Base-by-base conservation (phyloP, 805 yeast species). In the Torulaspora delbrueckii region DNA sequence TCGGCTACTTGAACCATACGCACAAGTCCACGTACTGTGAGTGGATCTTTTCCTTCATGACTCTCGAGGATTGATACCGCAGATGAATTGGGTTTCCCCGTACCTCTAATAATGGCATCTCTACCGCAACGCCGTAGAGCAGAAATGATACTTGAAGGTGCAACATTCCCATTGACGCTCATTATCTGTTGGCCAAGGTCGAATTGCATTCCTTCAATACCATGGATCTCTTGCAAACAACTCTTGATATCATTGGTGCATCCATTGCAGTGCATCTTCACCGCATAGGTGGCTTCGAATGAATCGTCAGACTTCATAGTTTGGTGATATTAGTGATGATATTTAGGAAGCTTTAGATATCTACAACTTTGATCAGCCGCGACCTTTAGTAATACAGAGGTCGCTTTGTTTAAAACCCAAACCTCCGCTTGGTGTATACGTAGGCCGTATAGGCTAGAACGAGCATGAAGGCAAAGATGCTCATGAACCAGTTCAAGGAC, bases 71-170 rank as follows among this genome's bases (percentile, higher is more conserved):
- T 90, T 53, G 93, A 81, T 26, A 90, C 98, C 0, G 96, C 96
- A 0, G 97, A 96, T 14, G 86, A 76, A 62, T 90, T 83, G 13
- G 95, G 83, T 46, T 72, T 75, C 3, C 97, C 97, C 0, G 96
- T 80, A 5, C 98, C 98, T 48, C 98, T 74, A 19, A 91, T 84
- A 52, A 91, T 86, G 3, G 96, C 96, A 59, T 91, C 97, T 52
- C 81, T 78, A 1, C 97, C 96, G 2, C 82, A 80, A 1, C 59
- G 59, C 62, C 84, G 90, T 46, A 91, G 77, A 0, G 85, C 77
- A 42, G 69, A 68, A 31, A 89, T 81, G 31, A 90, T 77, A 10
- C 64, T 66, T 1, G 95, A 85, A 1, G 98, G 98, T 4, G 96
- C 81, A 3, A 77, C 72, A 1, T 75, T 62, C 3, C 96, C 95